Conservation (phyloP, 75 land plant species). For the Azolla pinnata region DNA sequence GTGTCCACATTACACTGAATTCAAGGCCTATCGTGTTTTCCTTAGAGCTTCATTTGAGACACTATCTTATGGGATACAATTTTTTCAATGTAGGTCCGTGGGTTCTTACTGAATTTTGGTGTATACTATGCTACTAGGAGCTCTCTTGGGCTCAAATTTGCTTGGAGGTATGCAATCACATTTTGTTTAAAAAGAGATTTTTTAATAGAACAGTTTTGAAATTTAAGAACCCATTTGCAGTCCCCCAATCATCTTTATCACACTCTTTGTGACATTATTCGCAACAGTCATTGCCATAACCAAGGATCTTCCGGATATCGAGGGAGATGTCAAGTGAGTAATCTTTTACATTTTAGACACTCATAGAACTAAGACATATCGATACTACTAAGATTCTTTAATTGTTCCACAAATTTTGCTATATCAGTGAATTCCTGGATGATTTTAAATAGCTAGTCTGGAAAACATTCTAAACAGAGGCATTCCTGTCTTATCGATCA, state of each 20-base stretch:
- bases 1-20: no score
- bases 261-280: slow-evolving; percentile 83
- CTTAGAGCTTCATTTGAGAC: no score
- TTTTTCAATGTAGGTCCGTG: slow-evolving; percentile 53
- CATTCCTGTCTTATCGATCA: no score
- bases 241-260: slow-evolving; percentile 80
- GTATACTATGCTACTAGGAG: slow-evolving; percentile 97
- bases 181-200: neutral
- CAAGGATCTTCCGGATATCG: slow-evolving; percentile 95
- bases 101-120: slow-evolving; percentile 93
- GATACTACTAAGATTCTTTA: no score
- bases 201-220: neutral
- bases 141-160: slow-evolving; percentile 70
- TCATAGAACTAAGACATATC: no score
- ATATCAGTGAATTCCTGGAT: no score
- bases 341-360: no score
- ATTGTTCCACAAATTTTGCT: no score
- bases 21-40: no score
- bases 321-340: slow-evolving; percentile 94
- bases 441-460: no score
- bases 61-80: no score
- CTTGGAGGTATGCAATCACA: slow-evolving; percentile 54
- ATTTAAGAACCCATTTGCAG: slow-evolving; percentile 34
- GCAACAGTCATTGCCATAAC: slow-evolving; percentile 96
- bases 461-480: no score